These are phyloP conservation scores for Pseudognaphalium luteoalbum DNA, from an alignment of 129 eudicot genomes.

Conservation along the genomic window DNA sequence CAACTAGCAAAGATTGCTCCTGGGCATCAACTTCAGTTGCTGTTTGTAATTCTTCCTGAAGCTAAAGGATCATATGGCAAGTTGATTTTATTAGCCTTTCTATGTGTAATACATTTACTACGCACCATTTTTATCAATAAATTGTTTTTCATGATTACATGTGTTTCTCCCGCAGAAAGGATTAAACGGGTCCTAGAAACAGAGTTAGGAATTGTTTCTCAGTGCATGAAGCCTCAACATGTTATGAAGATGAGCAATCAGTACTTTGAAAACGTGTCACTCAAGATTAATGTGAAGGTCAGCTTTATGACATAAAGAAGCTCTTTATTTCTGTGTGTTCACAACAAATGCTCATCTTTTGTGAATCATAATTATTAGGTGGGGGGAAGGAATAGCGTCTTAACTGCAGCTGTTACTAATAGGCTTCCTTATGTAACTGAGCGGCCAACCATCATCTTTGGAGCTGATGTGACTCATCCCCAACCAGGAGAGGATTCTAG, in stretches of 20 bases:
- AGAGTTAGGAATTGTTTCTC: constrained; percentile 79
- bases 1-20: constrained; percentile 22
- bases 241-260: constrained; percentile 39
- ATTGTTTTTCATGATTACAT: not conserved
- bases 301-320: not conserved
- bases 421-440: constrained; percentile 52
- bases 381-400: constrained; percentile 68
- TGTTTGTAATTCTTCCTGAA: constrained; percentile 80
- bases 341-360: not conserved
- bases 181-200: constrained; percentile 85
- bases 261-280: constrained; percentile 68
- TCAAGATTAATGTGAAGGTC: constrained; percentile 91
- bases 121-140: not conserved
- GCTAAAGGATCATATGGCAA: constrained; percentile 64
- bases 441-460: constrained; percentile 70
- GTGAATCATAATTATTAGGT: constrained; percentile 40
- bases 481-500: constrained; percentile 81
- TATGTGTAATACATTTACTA: not conserved
- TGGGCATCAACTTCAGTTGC: constrained; percentile 50
- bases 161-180: constrained; percentile 42
- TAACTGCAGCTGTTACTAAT: constrained; percentile 35
- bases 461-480: constrained; percentile 98
- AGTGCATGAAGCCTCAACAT: constrained; percentile 71
- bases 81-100: constrained; percentile 4
- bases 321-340: not conserved